Percentiles rank a stretch among this genome's conserved stretches.
Evolutionary conservation across 2,329 filamentous ascomycete species (phyloP).

Genomic region (Microdochium nivale): DNA sequence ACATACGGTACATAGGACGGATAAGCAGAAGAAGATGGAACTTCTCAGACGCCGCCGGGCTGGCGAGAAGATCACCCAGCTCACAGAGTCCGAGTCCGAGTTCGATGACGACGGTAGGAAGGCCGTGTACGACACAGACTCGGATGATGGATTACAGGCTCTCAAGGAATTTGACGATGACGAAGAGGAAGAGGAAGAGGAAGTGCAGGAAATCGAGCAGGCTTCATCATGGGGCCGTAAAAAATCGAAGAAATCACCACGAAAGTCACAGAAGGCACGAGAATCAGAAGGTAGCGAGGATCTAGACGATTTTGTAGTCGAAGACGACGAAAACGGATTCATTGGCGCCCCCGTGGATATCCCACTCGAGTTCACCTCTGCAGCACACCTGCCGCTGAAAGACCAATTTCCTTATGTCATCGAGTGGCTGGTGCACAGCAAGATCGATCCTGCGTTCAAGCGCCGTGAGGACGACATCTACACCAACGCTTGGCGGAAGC

Average conservation of each 20-base stretch:
- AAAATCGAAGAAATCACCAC: slow-evolving; percentile 4
- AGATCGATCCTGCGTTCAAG: slow-evolving; percentile 63
- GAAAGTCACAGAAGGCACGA: slow-evolving; percentile 9
- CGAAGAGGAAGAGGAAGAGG: slow-evolving; percentile 14
- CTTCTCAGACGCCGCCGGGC: slow-evolving; percentile 26
- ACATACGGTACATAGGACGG: slow-evolving; percentile 21
- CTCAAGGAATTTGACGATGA: slow-evolving; percentile 24
- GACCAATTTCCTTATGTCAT: slow-evolving; percentile 67
- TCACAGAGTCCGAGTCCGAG: slow-evolving; percentile 28
- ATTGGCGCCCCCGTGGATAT: slow-evolving; percentile 51
- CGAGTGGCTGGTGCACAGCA: slow-evolving; percentile 76
- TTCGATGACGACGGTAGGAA: slow-evolving; percentile 34
- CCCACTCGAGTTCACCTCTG: slow-evolving; percentile 60
- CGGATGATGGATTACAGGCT: slow-evolving; percentile 16
- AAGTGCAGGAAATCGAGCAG: neutral
- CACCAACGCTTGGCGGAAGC: slow-evolving; percentile 57
- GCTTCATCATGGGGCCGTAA: slow-evolving; percentile 4
- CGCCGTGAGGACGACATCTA: slow-evolving; percentile 54
- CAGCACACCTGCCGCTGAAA: slow-evolving; percentile 57
- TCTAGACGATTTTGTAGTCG: slow-evolving; percentile 54
- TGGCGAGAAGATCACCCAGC: slow-evolving; percentile 26
- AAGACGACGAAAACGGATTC: slow-evolving; percentile 48
- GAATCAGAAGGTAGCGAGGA: slow-evolving; percentile 17
- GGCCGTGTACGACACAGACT: slow-evolving; percentile 23
- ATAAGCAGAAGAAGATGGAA: slow-evolving; percentile 30